A percentile compares a stretch with the other conserved stretches of the same genome.
Conservation (phyloP, 176 grass and related monocot species). For the Urochloa ruziziensis region DNA sequence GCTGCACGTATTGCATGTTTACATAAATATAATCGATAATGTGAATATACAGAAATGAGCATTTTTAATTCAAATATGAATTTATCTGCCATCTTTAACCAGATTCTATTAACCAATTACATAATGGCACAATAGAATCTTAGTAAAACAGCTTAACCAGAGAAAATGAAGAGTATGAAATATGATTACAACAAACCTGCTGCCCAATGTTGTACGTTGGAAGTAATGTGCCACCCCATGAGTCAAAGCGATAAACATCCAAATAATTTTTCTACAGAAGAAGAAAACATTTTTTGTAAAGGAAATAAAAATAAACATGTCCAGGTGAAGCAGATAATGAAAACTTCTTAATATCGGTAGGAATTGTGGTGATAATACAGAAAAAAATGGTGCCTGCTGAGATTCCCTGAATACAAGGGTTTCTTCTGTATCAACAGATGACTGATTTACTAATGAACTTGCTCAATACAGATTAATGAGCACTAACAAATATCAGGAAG, state of each 20-base stretch:
- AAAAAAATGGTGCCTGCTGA: background rate
- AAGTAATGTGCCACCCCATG: constrained; percentile 91
- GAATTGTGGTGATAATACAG: background rate
- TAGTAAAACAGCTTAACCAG: constrained; percentile 16
- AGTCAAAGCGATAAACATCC: constrained; percentile 93
- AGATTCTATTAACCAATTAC: background rate
- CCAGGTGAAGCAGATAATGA: constrained; percentile 11
- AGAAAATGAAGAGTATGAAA: constrained; percentile 4
- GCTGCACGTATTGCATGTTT: constrained; percentile 6
- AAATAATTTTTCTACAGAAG: constrained; percentile 90
- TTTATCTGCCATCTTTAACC: background rate
- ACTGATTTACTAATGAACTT: background rate
- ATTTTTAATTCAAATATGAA: constrained; percentile 19
- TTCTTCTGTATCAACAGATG: constrained; percentile 14
- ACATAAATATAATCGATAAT: background rate
- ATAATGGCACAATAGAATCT: constrained; percentile 11
- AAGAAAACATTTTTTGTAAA: constrained; percentile 18
- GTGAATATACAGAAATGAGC: background rate
- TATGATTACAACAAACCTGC: constrained; percentile 55
- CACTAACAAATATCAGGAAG: constrained; percentile 5
- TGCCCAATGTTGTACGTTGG: constrained; percentile 83
- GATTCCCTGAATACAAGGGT: background rate
- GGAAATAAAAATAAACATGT: background rate
- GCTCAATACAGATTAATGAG: background rate
- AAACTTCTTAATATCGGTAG: constrained; percentile 18